phyloP scores from a whole-genome alignment of 345 rosid species.

The Eucalyptus cloeziana region DNA sequence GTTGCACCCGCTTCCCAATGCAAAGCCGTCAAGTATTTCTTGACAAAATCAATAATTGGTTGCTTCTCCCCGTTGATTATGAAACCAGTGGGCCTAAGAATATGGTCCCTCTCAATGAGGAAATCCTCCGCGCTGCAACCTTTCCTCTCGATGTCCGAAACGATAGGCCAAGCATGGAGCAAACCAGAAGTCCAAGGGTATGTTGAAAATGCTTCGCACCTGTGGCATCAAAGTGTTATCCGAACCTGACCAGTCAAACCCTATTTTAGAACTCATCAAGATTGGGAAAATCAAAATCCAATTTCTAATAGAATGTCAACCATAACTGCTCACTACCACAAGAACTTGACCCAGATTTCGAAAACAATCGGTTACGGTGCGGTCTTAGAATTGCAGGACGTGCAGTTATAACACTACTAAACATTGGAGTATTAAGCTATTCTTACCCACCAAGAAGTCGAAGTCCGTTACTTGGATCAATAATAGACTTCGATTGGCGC shows the following conservation, averaged over 20 bases:
- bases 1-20: slow-evolving; percentile 74
- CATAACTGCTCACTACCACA: too few species aligned
- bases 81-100: slow-evolving; percentile 80
- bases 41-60: slow-evolving; percentile 38
- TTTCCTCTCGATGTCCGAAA: slow-evolving; percentile 60
- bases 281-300: not conserved
- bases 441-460: too few species aligned
- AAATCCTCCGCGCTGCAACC: slow-evolving; percentile 78
- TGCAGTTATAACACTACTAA: too few species aligned
- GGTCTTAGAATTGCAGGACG: too few species aligned
- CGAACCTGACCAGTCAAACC: not conserved
- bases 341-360: too few species aligned
- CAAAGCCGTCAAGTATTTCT: slow-evolving; percentile 57
- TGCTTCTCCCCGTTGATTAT: slow-evolving; percentile 58
- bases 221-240: not conserved
- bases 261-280: not conserved
- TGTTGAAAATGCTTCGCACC: slow-evolving; percentile 90
- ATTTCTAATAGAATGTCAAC: not conserved
- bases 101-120: slow-evolving; percentile 81
- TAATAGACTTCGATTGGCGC: too few species aligned
- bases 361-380: too few species aligned
- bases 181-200: slow-evolving; percentile 88
- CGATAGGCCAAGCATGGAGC: slow-evolving; percentile 57
- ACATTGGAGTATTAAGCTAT: too few species aligned
- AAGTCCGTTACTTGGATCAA: too few species aligned